Conservation (phyloP, 176 grass and related monocot genomes). For the Carex kokanica region DNA sequence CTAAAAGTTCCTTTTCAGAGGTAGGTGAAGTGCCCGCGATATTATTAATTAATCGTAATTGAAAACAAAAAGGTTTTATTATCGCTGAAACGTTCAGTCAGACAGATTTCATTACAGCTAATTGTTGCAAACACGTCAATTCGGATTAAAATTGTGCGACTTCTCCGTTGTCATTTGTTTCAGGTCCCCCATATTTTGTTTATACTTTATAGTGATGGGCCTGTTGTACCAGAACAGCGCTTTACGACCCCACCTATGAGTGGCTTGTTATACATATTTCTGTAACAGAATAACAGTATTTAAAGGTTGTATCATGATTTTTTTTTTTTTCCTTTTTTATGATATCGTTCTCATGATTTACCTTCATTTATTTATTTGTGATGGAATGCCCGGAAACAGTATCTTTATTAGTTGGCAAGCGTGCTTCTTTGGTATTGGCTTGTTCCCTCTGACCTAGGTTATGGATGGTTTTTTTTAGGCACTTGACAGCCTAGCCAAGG, state of each 20-base stretch:
- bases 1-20: not conserved
- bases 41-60: not conserved
- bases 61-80: not conserved
- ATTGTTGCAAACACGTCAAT: not conserved
- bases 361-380: not conserved
- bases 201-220: not conserved
- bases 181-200: not conserved
- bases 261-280: not conserved
- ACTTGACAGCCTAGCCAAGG: constrained; percentile 22
- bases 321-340: not conserved
- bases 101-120: not conserved
- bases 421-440: constrained; percentile 11
- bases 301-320: constrained; percentile 11
- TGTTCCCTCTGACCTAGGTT: constrained; percentile 30
- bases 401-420: constrained; percentile 25
- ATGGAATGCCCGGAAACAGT: not conserved
- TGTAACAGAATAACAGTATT: not conserved
- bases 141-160: not conserved
- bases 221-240: not conserved
- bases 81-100: not conserved
- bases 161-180: not conserved
- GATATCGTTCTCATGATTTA: constrained; percentile 5
- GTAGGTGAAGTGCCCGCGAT: not conserved
- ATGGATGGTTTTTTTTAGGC: constrained; percentile 9
- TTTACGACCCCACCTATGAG: not conserved